Evolutionary conservation across 257 asterid species (phyloP).

Genomic region (Paulownia fortunei): DNA sequence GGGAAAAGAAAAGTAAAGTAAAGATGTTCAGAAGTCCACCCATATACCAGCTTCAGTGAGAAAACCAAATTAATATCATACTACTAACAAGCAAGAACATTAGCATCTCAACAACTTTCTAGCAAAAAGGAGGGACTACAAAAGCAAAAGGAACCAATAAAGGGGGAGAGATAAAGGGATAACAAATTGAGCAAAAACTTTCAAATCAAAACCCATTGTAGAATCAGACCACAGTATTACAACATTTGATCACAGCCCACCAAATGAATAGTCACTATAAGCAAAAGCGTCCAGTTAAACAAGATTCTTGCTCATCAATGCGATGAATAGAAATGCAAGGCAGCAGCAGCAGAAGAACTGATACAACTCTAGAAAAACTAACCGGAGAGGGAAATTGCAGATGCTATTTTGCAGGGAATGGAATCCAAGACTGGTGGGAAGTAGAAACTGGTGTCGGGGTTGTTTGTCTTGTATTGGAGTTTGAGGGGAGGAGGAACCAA

Average conservation of each 20-base stretch:
- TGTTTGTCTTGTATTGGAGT: neutral
- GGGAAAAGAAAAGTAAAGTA: neutral
- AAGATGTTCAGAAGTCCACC: neutral
- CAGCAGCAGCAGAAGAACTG: slow-evolving; percentile 11
- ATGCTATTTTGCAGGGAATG: slow-evolving; percentile 25
- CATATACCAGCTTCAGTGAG: slow-evolving; percentile 4
- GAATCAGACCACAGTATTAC: slow-evolving; percentile 19
- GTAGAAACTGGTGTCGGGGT: neutral
- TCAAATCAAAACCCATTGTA: slow-evolving; percentile 14
- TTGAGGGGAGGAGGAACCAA: neutral
- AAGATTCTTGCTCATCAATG: slow-evolving; percentile 9
- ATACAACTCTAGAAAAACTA: slow-evolving; percentile 22
- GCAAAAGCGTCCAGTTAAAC: neutral
- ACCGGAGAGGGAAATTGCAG: slow-evolving; percentile 30
- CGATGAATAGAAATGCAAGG: neutral
- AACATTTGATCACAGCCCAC: slow-evolving; percentile 17
- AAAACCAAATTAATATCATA: neutral
- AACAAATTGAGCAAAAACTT: neutral
- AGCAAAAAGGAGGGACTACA: neutral
- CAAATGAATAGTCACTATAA: neutral
- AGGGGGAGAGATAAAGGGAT: neutral
- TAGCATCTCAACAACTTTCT: slow-evolving; percentile 7
- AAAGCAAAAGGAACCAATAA: neutral
- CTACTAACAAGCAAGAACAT: neutral
- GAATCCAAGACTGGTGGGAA: slow-evolving; percentile 28